Percentiles rank a stretch among this genome's conserved stretches.
Evolutionary conservation across 2,329 filamentous ascomycete genomes (phyloP).

Genomic region (Penicillium sp.): DNA sequence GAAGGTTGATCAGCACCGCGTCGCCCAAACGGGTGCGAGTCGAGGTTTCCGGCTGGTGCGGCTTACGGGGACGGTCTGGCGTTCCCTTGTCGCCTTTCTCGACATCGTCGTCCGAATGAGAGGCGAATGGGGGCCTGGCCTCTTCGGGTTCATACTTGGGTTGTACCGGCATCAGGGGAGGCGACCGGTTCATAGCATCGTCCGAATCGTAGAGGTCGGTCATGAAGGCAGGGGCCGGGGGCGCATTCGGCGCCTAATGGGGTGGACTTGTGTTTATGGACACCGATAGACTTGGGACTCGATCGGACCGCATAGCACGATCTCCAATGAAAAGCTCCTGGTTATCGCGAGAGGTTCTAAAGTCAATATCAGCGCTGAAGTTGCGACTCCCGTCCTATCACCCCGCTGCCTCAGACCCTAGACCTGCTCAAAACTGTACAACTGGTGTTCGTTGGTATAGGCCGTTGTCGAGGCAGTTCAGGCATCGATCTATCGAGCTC

Average conservation of each 20-base stretch:
- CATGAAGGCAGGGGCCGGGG: constrained; percentile 31
- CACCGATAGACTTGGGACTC: background rate
- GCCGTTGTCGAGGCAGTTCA: no score
- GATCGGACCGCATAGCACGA: constrained; percentile 3
- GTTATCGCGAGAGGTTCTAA: background rate
- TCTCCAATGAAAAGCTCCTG: background rate
- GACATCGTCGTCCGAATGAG: constrained; percentile 23
- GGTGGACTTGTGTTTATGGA: constrained; percentile 4
- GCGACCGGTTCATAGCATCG: constrained; percentile 42
- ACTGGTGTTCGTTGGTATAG: background rate
- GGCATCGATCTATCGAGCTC: no score
- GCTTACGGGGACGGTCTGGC: constrained; percentile 42
- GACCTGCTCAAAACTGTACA: no score
- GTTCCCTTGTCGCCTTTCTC: constrained; percentile 35
- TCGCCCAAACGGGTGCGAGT: constrained; percentile 60
- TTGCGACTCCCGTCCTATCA: background rate
- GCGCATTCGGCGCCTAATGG: constrained; percentile 12
- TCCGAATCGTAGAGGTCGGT: constrained; percentile 48
- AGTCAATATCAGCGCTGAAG: background rate
- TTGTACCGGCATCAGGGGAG: constrained; percentile 37
- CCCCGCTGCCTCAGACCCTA: background rate
- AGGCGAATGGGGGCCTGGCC: constrained; percentile 41
- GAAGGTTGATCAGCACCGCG: constrained; percentile 65
- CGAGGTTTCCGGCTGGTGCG: constrained; percentile 31
- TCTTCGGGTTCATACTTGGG: constrained; percentile 37